Evolutionary conservation across 805 yeast genomes (phyloP).

Genomic region (Lachancea lanzarotensis): DNA sequence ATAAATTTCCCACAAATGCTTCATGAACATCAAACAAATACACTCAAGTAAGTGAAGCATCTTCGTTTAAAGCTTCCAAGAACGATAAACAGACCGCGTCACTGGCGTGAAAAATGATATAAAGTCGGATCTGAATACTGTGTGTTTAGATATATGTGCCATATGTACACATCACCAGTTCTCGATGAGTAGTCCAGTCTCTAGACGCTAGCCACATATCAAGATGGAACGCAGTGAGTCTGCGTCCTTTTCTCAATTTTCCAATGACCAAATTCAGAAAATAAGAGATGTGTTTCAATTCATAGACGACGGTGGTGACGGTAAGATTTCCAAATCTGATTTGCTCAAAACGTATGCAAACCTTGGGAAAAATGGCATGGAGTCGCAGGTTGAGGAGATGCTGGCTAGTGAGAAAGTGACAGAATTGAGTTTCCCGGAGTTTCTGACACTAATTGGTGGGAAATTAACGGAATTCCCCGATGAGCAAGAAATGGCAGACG

Average conservation of each 20-base stretch:
- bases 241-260: conserved; percentile 38
- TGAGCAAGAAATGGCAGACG: conserved; percentile 47
- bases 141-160: too few species aligned
- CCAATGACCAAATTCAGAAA: conserved; percentile 57
- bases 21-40: too few species aligned
- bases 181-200: too few species aligned
- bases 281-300: conserved; percentile 70
- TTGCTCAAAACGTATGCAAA: conserved; percentile 47
- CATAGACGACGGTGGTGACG: conserved; percentile 79
- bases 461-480: conserved; percentile 48
- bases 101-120: not conserved
- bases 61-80: too few species aligned
- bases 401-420: conserved; percentile 24
- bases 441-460: conserved; percentile 53
- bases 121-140: too few species aligned
- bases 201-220: not conserved
- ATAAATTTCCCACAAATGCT: too few species aligned
- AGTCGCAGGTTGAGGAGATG: conserved; percentile 45
- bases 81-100: too few species aligned
- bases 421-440: conserved; percentile 55
- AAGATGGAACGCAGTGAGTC: conserved; percentile 27
- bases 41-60: too few species aligned
- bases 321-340: conserved; percentile 50
- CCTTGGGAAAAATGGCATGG: conserved; percentile 42
- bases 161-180: too few species aligned